Evolutionary conservation across 768 basidiomycete genomes (phyloP), one percentile per base, ranked within the genome.

Genomic region (Russula olivacea): DNA sequence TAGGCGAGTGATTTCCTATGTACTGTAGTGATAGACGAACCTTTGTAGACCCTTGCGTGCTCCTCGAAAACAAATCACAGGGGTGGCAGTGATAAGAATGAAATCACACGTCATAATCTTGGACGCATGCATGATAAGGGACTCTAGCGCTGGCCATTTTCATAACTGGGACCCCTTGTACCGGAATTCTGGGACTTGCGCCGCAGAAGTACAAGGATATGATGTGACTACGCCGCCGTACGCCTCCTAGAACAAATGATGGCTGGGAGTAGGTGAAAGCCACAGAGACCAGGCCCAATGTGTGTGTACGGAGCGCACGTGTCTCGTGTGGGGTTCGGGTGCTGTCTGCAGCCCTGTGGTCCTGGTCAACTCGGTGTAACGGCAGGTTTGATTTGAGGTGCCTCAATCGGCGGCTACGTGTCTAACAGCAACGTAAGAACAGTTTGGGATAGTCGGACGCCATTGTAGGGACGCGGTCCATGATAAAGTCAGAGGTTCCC

Each of bases 111-210:
- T 47, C 45, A 47, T 47, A 21, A 47, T 47, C 45, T 12, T 12
- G 41, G 38, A 40, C 15, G 38, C 15, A 47, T 21, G 45, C 45
- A 23, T 47, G 45, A 47, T 47, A 47, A 21, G 43, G 45, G 21
- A 47, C 11, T 21, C 9, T n/a, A 21, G 48, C 48, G 48, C 23
- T 9, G 15, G 23, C 43, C 45, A 53, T 63, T 53, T 40, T 57
- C 36, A 58, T 53, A 58, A 63, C 34, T 19, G 61, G 61, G 14
- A 25, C 48, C 21, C 25, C 50, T 56, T 6, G 30, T 45, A 25
- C 23, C 56, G 40, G 28, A 19, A 28, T 34, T 28, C 19, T 36
- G 43, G 50, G 25, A 15, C 38, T 32, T 14, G 23, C 48, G 28
- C 12, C n/a, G 3, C 34, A 6, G 21, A 40, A 51, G 28, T 28